These are phyloP conservation scores for Cladosporium sphaerospermum DNA, from an alignment of 2,329 filamentous ascomycete species.

Conservation along the genomic window DNA sequence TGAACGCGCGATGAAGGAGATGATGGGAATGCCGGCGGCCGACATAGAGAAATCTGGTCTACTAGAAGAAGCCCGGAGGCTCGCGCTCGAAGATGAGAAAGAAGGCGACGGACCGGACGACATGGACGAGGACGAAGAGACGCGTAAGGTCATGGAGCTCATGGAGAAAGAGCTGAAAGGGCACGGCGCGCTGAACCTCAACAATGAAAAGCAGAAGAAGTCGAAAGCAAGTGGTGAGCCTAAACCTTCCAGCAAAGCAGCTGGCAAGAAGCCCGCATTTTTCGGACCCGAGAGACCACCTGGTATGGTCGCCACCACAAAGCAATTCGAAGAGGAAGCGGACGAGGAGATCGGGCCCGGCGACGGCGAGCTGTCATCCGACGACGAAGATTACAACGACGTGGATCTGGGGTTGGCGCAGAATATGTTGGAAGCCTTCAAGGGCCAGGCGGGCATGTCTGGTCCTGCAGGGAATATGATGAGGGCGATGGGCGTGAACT, in stretches of 20 bases:
- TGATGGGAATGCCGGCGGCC: conserved; percentile 65
- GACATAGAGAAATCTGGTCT: conserved; percentile 29
- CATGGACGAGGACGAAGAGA: conserved; percentile 53
- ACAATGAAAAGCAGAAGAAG: conserved; percentile 23
- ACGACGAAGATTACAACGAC: conserved; percentile 54
- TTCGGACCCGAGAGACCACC: conserved; percentile 29
- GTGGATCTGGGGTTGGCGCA: conserved; percentile 83
- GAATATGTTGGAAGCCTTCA: conserved; percentile 89
- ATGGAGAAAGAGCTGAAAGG: conserved; percentile 68
- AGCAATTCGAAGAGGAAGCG: conserved; percentile 30
- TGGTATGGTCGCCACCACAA: conserved; percentile 13
- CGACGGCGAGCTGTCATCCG: conserved; percentile 33
- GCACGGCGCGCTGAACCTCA: conserved; percentile 56
- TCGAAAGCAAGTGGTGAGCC: conserved; percentile 24
- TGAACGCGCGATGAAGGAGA: conserved; percentile 79
- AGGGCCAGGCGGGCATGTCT: conserved; percentile 76
- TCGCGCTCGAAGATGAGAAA: conserved; percentile 36
- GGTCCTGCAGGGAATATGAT: conserved; percentile 86
- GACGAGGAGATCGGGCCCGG: conserved; percentile 37
- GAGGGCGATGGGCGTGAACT: conserved; percentile 72
- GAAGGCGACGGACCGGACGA: conserved; percentile 31
- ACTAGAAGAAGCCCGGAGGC: conserved; percentile 29
- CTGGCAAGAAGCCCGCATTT: conserved; percentile 12
- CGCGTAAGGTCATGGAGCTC: conserved; percentile 58
- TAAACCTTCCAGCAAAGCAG: conserved; percentile 2